Conservation (phyloP, 2,329 filamentous ascomycete genomes). For the Paradendryphiella salina region DNA sequence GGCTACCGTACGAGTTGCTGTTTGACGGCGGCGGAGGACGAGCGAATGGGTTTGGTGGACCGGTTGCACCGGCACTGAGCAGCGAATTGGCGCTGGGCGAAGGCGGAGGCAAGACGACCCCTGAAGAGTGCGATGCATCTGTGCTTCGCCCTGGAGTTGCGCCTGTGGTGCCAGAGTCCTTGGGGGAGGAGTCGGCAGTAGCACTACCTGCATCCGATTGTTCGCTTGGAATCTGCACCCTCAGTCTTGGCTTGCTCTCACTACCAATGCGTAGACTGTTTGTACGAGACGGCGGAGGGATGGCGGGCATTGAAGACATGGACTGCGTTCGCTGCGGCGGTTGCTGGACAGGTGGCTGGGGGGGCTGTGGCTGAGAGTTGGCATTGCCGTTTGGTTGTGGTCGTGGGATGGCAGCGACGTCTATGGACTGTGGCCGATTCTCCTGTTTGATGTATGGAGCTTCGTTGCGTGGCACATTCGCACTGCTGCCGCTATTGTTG, state of each 20-base stretch:
- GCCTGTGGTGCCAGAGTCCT: constrained; percentile 62
- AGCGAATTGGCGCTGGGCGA: constrained; percentile 86
- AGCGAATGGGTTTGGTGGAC: constrained; percentile 94
- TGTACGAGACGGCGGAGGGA: constrained; percentile 69
- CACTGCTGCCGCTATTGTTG: constrained; percentile 46
- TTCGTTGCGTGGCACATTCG: constrained; percentile 53
- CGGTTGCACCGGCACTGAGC: constrained; percentile 85
- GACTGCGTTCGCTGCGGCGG: constrained; percentile 57
- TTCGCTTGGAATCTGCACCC: constrained; percentile 93
- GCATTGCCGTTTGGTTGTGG: constrained; percentile 43
- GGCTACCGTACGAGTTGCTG: constrained; percentile 48
- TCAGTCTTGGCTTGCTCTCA: constrained; percentile 77
- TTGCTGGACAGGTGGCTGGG: constrained; percentile 33
- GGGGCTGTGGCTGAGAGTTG: constrained; percentile 48
- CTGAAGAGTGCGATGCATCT: constrained; percentile 63
- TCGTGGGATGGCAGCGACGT: constrained; percentile 59
- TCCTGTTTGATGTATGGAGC: constrained; percentile 49
- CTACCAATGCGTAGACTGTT: constrained; percentile 71
- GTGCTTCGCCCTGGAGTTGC: constrained; percentile 60
- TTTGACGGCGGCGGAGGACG: constrained; percentile 76
- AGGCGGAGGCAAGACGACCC: constrained; percentile 85
- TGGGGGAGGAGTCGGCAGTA: constrained; percentile 70
- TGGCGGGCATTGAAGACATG: constrained; percentile 67
- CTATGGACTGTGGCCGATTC: constrained; percentile 66
- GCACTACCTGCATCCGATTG: constrained; percentile 76